Evolutionary conservation across 139 green algal species (phyloP).

Genomic region (Chlamydomonas asymmetrica): DNA sequence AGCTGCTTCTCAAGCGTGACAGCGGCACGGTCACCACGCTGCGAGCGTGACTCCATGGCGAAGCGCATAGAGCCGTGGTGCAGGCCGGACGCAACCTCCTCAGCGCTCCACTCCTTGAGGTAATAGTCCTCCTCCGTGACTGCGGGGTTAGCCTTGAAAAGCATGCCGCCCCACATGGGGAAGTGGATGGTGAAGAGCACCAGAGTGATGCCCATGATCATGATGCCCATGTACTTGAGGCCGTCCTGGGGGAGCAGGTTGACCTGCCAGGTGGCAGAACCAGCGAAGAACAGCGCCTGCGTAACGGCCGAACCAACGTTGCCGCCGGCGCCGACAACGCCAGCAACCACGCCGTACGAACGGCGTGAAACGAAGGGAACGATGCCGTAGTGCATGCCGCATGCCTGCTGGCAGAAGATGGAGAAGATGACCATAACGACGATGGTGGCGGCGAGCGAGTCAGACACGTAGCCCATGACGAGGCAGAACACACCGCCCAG

Average conservation of each 20-base stretch:
- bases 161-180: slow-evolving; percentile 93
- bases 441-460: slow-evolving; percentile 74
- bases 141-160: slow-evolving; percentile 59
- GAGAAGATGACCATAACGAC: slow-evolving; percentile 84
- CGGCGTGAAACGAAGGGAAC: slow-evolving; percentile 88
- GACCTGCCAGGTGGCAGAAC: slow-evolving; percentile 4
- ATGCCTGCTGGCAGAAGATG: slow-evolving; percentile 73
- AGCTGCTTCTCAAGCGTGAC: too few relatives aligned
- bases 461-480: slow-evolving; percentile 66
- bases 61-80: slow-evolving; percentile 59
- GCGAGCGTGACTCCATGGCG: slow-evolving; percentile 67
- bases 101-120: slow-evolving; percentile 54
- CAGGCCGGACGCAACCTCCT: slow-evolving; percentile 58
- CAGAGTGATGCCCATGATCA: slow-evolving; percentile 74
- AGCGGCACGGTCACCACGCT: too few relatives aligned
- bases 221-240: slow-evolving; percentile 86
- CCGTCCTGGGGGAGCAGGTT: slow-evolving; percentile 63
- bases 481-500: slow-evolving; percentile 79
- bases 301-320: slow-evolving; percentile 87
- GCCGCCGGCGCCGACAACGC: slow-evolving; percentile 89
- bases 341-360: slow-evolving; percentile 82
- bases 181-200: slow-evolving; percentile 82
- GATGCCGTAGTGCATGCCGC: slow-evolving; percentile 76
- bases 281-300: slow-evolving; percentile 88
- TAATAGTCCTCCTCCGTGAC: slow-evolving; percentile 92